phyloP scores from a whole-genome alignment of 306 rosid species.

The Purshia tridentata region DNA sequence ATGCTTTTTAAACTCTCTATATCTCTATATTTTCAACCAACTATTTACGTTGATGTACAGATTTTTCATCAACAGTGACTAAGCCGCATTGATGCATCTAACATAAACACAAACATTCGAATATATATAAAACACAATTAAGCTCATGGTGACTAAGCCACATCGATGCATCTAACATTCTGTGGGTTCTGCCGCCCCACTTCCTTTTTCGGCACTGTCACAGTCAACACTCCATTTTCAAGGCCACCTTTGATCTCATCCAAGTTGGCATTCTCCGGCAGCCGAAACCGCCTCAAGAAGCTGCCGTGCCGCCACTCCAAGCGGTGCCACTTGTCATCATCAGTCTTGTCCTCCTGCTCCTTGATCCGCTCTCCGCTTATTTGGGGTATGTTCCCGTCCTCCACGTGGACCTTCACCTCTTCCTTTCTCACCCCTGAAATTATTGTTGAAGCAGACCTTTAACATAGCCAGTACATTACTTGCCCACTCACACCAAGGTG shows the following conservation, averaged over 20 bases:
- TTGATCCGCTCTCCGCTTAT: conserved; percentile 41
- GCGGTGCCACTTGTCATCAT: conserved; percentile 32
- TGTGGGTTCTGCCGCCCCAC: conserved; percentile 1
- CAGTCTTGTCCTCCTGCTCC: conserved; percentile 31
- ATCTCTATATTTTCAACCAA: too few relatives aligned
- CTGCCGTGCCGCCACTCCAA: conserved; percentile 31
- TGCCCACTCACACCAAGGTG: conserved; percentile 36
- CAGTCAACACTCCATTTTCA: conserved; percentile 29
- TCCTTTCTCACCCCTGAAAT: conserved; percentile 36
- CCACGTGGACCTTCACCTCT: conserved; percentile 41
- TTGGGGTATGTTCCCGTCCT: conserved; percentile 32
- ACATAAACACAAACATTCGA: too few relatives aligned
- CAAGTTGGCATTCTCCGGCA: conserved; percentile 28
- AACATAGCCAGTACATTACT: conserved; percentile 29
- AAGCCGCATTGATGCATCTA: too few relatives aligned
- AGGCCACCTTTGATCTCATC: conserved; percentile 24
- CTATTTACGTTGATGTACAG: too few relatives aligned
- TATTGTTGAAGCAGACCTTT: conserved; percentile 4
- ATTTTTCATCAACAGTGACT: too few relatives aligned
- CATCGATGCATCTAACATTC: conserved; percentile 30
- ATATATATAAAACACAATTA: too few relatives aligned
- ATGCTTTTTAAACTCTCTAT: too few relatives aligned
- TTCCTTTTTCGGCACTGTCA: conserved; percentile 29
- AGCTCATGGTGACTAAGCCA: conserved; percentile 15
- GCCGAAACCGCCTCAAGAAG: conserved; percentile 33